Evolutionary conservation across 176 grass and related monocot species (phyloP), one percentile per base, ranked within the genome.

Genomic region (Oropetium thomaeum): DNA sequence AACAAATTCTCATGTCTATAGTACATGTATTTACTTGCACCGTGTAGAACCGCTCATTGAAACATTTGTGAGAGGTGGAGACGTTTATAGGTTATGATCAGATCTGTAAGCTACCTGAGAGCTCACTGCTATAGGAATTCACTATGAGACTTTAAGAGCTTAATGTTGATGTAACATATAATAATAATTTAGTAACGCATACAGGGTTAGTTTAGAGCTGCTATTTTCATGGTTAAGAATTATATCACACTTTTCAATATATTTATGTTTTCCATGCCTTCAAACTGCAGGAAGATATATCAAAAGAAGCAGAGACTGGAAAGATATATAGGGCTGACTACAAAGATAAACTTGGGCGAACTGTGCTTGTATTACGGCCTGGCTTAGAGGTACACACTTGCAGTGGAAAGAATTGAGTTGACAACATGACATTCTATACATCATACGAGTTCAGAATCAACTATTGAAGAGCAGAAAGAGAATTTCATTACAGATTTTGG

Each of bases 311-410:
- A 54, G 84, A 90, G 39, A 93, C 87, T 52, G 91, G 91, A 87
- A 93, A 93, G 49, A 90, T 90, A 69, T 90, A 93, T 32, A 85
- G 91, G 66, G 87, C 91, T 51, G 85, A 90, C 73, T 90, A 93
- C 79, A 78, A 83, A 37, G 91, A 93, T 65, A 93, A 85, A 75
- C 68, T 77, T 83, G 91, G 91, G 64, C 90, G 91, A 83, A 62
- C 87, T 83, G 91, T 93, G 87, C 91, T 93, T 90, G 74, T 93
- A 35, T 61, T 93, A 75, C 90, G 91, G 40, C 87, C 87, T 80
- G 87, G 91, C 17, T 80, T 90, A 83, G 84, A 90, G 91, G 91
- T 93, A 54, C 75, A 15, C n/a, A 31, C 13, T 60, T 27, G 1
- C 2, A n/a, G 11, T 4, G 54, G 23, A 62, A 72, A 78, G 19